Evolutionary conservation across 768 basidiomycete genomes (phyloP), one percentile per base, ranked within the genome.

Genomic region (Tubosaeta sp.): DNA sequence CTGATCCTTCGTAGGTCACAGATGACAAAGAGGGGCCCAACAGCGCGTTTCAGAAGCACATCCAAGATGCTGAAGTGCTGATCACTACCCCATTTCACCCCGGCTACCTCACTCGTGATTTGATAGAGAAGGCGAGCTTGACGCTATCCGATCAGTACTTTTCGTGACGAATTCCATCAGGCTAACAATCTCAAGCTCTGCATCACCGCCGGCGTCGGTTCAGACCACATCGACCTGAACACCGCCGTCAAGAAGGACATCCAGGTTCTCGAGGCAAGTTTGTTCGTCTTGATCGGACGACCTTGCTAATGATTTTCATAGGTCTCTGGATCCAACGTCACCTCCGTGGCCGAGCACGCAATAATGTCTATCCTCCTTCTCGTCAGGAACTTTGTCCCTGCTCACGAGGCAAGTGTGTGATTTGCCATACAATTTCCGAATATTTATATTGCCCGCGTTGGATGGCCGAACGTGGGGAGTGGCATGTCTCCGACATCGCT

Each of bases 291-390:
- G 35, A 39, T 22, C 11, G 19, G 16, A 16, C 33, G 8, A 29
- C 16, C 3, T 37, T 1, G 39, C 25, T 13, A 11, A 43, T 46
- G 6, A 17, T 25, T 12, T 13, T 8, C n/a, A 31, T 31, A 50
- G 69, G 86, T 93, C 25, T 86, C 90, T 33, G 92, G 92, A 31
- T 91, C 87, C n/a, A 94, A 91, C 62, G 91, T 94, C 43, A 85
- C 85, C 43, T 92, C 88, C 10, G 91, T 95, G 39, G 91, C 91
- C 38, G 91, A 94, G 71, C 88, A 91, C 66, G 87, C 90, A 52
- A 72, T 91, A 47, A 92, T 93, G 91, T 84, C 83, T 65, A 95
- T 95, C 58, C 82, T 97, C 43, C 73, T 90, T 38, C 84, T 94
- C 51, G 91, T 95, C 65, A 82, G 91, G 65, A 97, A 94, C 81